These are phyloP conservation scores for Vitis rupestris DNA, from an alignment of 164 flowering plant genomes.

Conservation along the genomic window DNA sequence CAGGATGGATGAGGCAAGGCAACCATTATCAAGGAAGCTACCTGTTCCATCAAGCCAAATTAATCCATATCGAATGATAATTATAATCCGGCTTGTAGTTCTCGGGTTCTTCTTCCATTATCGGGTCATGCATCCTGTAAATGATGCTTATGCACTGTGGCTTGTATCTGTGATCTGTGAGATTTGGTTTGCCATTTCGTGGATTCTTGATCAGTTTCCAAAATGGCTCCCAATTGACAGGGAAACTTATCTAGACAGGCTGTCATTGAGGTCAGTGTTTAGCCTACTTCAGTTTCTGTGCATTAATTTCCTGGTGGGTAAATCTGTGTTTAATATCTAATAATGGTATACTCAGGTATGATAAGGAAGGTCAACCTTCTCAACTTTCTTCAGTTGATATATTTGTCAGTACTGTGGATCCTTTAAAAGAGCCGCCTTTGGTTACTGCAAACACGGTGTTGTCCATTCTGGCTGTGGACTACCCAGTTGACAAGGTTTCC, in stretches of 20 bases:
- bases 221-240: slow-evolving; percentile 67
- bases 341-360: slow-evolving; percentile 37
- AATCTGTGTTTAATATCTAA: background rate
- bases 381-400: slow-evolving; percentile 4
- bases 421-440: slow-evolving; percentile 9
- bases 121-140: slow-evolving; percentile 55
- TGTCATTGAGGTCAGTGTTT: slow-evolving; percentile 50
- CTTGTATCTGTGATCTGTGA: slow-evolving; percentile 67
- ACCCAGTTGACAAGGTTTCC: slow-evolving; percentile 10
- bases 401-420: slow-evolving; percentile 10
- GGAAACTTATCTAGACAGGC: slow-evolving; percentile 65
- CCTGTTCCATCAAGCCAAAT: slow-evolving; percentile 61
- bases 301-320: background rate
- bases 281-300: background rate
- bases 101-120: slow-evolving; percentile 67
- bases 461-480: slow-evolving; percentile 9
- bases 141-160: slow-evolving; percentile 62
- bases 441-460: slow-evolving; percentile 12
- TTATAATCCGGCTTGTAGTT: slow-evolving; percentile 58
- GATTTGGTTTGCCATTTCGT: slow-evolving; percentile 64
- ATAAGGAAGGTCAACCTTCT: slow-evolving; percentile 17
- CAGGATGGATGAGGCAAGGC: slow-evolving; percentile 75
- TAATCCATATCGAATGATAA: slow-evolving; percentile 65
- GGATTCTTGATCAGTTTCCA: slow-evolving; percentile 75
- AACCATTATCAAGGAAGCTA: slow-evolving; percentile 62